phyloP scores from a whole-genome alignment of 805 yeast genomes.

The Schwanniomyces polymorphus region DNA sequence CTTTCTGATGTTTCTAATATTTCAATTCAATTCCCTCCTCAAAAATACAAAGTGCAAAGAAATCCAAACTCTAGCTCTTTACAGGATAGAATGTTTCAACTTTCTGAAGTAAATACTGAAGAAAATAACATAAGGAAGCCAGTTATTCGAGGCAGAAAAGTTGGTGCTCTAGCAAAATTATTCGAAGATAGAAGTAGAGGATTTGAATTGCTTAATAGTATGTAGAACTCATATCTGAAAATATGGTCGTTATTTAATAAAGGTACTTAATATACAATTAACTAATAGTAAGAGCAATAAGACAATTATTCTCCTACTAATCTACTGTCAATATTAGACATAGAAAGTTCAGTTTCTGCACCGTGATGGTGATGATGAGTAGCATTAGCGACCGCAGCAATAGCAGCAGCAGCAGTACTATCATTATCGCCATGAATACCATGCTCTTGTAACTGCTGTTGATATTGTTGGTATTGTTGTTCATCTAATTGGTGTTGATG shows the following conservation, averaged over 20 bases:
- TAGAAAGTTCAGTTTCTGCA: constrained; percentile 32
- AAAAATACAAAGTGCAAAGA: constrained; percentile 28
- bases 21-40: constrained; percentile 37
- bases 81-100: neutral
- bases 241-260: neutral
- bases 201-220: constrained; percentile 29
- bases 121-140: constrained; percentile 24
- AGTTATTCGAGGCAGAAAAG: constrained; percentile 56
- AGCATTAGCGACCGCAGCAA: constrained; percentile 40
- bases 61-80: neutral
- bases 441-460: constrained; percentile 25
- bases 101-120: neutral
- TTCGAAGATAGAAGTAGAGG: constrained; percentile 60
- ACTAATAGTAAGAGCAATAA: neutral
- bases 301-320: constrained; percentile 40
- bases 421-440: constrained; percentile 19
- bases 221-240: constrained; percentile 11
- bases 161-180: constrained; percentile 59
- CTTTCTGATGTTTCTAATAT: constrained; percentile 21
- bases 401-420: constrained; percentile 37
- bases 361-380: constrained; percentile 23
- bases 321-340: constrained; percentile 46
- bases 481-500: constrained; percentile 24
- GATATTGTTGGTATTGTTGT: constrained; percentile 25
- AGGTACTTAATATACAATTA: neutral